These are phyloP conservation scores for Fraxinus platypoda DNA, from an alignment of 305 asterid species.

Conservation along the genomic window DNA sequence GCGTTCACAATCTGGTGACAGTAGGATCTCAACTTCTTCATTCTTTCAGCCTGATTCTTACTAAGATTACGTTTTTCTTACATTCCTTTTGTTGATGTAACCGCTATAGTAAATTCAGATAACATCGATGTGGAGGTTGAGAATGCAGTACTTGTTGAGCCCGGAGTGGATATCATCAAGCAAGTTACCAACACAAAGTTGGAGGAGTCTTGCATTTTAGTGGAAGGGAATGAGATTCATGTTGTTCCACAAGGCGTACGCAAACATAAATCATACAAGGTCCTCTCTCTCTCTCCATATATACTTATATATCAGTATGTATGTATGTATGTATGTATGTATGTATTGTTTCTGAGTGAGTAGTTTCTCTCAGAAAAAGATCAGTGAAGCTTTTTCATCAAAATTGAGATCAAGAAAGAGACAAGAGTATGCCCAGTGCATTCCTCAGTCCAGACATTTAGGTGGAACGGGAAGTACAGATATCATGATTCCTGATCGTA, in stretches of 20 bases:
- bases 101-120: constrained; percentile 32
- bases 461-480: constrained; percentile 26
- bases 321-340: background rate
- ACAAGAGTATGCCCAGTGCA: constrained; percentile 27
- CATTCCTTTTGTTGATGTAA: background rate
- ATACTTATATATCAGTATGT: background rate
- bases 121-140: constrained; percentile 37
- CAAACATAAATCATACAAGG: constrained; percentile 77
- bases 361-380: constrained; percentile 50
- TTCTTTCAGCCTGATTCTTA: background rate
- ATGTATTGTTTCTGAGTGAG: constrained; percentile 13
- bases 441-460: constrained; percentile 28
- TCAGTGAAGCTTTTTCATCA: constrained; percentile 54
- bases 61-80: background rate
- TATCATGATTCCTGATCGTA: constrained; percentile 17
- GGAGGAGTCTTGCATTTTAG: constrained; percentile 69
- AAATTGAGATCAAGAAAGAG: constrained; percentile 53
- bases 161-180: constrained; percentile 30
- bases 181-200: constrained; percentile 35
- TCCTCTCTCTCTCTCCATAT: constrained; percentile 2
- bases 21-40: background rate
- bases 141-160: constrained; percentile 31
- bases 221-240: constrained; percentile 50
- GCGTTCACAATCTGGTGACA: background rate
- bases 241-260: constrained; percentile 30